Evolutionary conservation across 352 stramenopile genomes (phyloP).

Genomic region (Pythium apleroticum): DNA sequence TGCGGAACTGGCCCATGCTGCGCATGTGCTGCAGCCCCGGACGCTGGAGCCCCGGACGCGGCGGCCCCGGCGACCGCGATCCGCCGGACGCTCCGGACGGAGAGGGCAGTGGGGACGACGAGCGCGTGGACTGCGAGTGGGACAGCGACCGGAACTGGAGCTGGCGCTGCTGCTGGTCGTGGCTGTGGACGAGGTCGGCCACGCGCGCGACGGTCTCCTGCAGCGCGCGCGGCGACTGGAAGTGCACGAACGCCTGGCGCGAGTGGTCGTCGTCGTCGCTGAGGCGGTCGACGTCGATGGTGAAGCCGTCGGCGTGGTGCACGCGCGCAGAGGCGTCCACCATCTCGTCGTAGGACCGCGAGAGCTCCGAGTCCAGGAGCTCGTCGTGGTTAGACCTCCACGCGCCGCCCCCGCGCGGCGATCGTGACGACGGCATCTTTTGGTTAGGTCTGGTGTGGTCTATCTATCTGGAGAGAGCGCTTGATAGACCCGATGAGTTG

Average conservation of each 20-base stretch:
- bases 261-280: constrained; percentile 11
- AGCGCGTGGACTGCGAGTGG: constrained; percentile 11
- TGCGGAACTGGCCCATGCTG: constrained; percentile 20
- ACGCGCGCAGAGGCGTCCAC: constrained; percentile 7
- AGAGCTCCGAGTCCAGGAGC: constrained; percentile 19
- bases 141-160: not conserved
- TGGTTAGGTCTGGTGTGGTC: not conserved
- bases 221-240: constrained; percentile 22
- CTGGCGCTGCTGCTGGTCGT: not conserved
- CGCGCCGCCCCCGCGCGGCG: not conserved
- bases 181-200: constrained; percentile 13
- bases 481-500: not conserved
- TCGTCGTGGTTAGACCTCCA: constrained; percentile 2
- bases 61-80: not conserved
- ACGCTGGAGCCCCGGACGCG: not conserved
- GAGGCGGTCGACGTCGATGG: constrained; percentile 10
- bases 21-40: constrained; percentile 17
- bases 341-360: constrained; percentile 23
- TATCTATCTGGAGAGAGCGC: not conserved
- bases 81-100: not conserved
- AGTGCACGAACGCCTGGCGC: constrained; percentile 17
- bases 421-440: not conserved
- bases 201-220: constrained; percentile 18
- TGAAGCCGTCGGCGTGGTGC: constrained; percentile 5
- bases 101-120: constrained; percentile 18